phyloP scores from a whole-genome alignment of 495 filamentous ascomycete species.

The Daldinia vernicosa region DNA sequence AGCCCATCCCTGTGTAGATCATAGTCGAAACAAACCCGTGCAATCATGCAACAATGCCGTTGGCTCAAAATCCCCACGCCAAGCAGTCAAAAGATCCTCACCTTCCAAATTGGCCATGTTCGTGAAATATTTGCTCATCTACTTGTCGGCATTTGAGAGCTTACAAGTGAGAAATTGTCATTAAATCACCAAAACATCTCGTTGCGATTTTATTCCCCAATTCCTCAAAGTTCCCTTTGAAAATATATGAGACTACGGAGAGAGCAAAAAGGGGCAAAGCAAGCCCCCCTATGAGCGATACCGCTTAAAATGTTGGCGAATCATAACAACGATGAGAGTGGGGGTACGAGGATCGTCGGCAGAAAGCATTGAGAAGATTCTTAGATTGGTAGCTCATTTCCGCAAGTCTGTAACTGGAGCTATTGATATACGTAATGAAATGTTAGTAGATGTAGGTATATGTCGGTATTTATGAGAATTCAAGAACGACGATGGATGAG shows the following conservation, averaged over 20 bases:
- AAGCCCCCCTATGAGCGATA: not conserved
- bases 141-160: not conserved
- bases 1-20: conserved; percentile 20
- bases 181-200: not conserved
- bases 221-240: not conserved
- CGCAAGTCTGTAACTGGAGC: not conserved
- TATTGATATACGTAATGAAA: not conserved
- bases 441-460: not conserved
- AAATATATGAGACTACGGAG: not conserved
- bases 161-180: not conserved
- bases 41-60: conserved; percentile 13
- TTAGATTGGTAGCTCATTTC: not conserved
- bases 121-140: conserved; percentile 9
- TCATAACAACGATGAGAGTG: not conserved
- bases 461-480: not conserved
- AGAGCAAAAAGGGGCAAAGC: not conserved
- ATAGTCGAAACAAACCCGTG: conserved; percentile 24
- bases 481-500: not conserved
- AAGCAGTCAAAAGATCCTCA: conserved; percentile 20
- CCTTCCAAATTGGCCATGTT: conserved; percentile 28
- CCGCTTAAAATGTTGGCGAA: not conserved
- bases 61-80: conserved; percentile 23
- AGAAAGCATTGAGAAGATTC: not conserved
- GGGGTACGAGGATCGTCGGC: not conserved
- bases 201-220: not conserved